phyloP scores from a whole-genome alignment of 768 basidiomycete species.

The Leccinum boreale region DNA sequence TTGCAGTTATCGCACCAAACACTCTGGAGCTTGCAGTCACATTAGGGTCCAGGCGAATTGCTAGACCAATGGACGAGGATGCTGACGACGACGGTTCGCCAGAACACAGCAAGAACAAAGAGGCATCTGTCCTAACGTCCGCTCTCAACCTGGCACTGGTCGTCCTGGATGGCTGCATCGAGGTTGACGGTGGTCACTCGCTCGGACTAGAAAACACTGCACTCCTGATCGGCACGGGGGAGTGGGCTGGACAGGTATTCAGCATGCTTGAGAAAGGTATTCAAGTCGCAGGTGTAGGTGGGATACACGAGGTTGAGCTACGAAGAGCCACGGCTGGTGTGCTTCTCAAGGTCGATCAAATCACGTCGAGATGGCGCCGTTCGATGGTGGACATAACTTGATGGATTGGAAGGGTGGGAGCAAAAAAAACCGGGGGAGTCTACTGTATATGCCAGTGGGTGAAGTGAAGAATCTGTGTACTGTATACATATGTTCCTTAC shows the following conservation, averaged over 20 bases:
- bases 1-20: slow-evolving; percentile 77
- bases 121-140: slow-evolving; percentile 70
- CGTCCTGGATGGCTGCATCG: slow-evolving; percentile 69
- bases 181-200: slow-evolving; percentile 72
- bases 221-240: slow-evolving; percentile 65
- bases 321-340: slow-evolving; percentile 76
- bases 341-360: slow-evolving; percentile 72
- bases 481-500: too few species aligned
- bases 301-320: slow-evolving; percentile 58
- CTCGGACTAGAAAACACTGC: slow-evolving; percentile 74
- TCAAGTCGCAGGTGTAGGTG: slow-evolving; percentile 60
- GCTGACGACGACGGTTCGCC: slow-evolving; percentile 28
- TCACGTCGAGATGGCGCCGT: slow-evolving; percentile 64
- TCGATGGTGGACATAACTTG: slow-evolving; percentile 50
- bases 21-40: slow-evolving; percentile 81
- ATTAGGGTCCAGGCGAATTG: slow-evolving; percentile 65
- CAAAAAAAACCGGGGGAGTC: background rate
- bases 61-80: slow-evolving; percentile 37
- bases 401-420: background rate
- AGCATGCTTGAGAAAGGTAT: slow-evolving; percentile 60
- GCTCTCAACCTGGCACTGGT: slow-evolving; percentile 78
- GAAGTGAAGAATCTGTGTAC: too few species aligned
- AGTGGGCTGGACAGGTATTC: slow-evolving; percentile 80
- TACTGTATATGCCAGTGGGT: too few species aligned
- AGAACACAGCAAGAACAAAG: slow-evolving; percentile 38